Evolutionary conservation across 2,329 filamentous ascomycete genomes (phyloP), one percentile per base, ranked within the genome.

Genomic region (Sordariomycetes sp.): DNA sequence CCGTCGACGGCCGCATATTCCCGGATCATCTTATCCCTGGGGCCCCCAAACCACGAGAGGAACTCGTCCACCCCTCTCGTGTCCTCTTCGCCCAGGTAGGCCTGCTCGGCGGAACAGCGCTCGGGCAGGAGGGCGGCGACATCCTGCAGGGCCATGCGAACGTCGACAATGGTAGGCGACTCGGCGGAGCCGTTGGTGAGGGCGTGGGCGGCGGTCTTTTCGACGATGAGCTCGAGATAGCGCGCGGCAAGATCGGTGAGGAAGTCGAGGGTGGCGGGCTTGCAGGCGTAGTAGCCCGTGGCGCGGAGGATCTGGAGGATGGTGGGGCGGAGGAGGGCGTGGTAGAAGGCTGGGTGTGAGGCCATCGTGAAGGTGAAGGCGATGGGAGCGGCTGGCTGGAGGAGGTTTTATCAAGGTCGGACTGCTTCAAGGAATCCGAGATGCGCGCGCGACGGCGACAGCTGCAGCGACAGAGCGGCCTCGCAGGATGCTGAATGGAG

Each of bases 261-360:
- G 11, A 89, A 86, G 73, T 97, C 92, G 59, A 97, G 78, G 7
- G 95, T 91, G 3, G 87, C 87, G 1, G 90, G 86, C 58, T 85
- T 85, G 55, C 90, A 89, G 50, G 87, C 80, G 70, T 95, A 89
- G 74, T 95, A 97, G 69, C 93, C 93, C 25, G 90, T 87, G 34
- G 92, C 90, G 67, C 93, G 90, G 56, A 97, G 84, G 66, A 96
- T 93, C 72, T 97, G 91, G 59, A 97, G 83, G 61, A 97, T 83
- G 54, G 87, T 86, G 1, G 93, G 93, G 50, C 91, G 90, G 59
- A 97, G 80, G 62, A 96, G 86, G 61, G 89, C 87, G 72, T 90
- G 87, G 74, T 77, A 81, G 59, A 81, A 71, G n/a, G 76, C 70
- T 11, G 74, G 71, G 3, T 74, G 76, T 61, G 72, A 73, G 65